phyloP scores from a whole-genome alignment of 192 early-diverging fungal genomes.

The Spizellomyces sp. region DNA sequence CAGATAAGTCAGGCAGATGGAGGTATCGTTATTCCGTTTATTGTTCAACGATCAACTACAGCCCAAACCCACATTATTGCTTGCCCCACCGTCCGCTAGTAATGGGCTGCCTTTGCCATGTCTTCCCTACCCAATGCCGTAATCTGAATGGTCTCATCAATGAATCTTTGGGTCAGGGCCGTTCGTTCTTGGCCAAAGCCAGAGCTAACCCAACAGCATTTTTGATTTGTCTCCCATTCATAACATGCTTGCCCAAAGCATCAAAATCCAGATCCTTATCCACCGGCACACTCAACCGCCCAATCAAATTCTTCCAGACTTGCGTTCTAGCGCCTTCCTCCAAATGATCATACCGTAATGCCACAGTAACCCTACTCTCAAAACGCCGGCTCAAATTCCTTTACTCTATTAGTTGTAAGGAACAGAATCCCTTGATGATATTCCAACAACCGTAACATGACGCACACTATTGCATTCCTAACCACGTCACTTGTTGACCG shows the following conservation, averaged over 20 bases:
- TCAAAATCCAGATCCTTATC: conserved; percentile 27
- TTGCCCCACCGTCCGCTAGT: conserved; percentile 6
- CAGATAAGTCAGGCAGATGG: too few species aligned
- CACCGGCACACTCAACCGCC: conserved; percentile 23
- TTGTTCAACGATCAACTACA: too few species aligned
- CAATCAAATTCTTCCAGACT: conserved; percentile 55
- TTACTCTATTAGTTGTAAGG: conserved; percentile 64
- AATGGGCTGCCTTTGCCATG: conserved; percentile 27
- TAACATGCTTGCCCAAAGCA: conserved; percentile 23
- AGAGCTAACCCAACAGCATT: conserved; percentile 47
- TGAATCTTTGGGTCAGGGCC: conserved; percentile 32
- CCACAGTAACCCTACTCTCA: conserved; percentile 54
- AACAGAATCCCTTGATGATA: conserved; percentile 68
- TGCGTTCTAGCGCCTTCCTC: conserved; percentile 39
- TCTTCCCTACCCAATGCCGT: conserved; percentile 41
- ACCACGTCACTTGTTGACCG: conserved; percentile 47
- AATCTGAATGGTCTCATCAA: conserved; percentile 51
- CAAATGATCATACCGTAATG: conserved; percentile 53
- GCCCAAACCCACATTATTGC: too few species aligned
- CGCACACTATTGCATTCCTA: conserved; percentile 60
- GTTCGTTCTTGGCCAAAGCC: conserved; percentile 39
- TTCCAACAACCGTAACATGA: conserved; percentile 61
- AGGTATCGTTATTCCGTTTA: too few species aligned
- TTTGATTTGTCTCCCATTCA: conserved; percentile 54
- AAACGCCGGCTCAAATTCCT: conserved; percentile 62